Evolutionary conservation across 2,329 filamentous ascomycete genomes (phyloP).

Genomic region (Aschersonia sp.): DNA sequence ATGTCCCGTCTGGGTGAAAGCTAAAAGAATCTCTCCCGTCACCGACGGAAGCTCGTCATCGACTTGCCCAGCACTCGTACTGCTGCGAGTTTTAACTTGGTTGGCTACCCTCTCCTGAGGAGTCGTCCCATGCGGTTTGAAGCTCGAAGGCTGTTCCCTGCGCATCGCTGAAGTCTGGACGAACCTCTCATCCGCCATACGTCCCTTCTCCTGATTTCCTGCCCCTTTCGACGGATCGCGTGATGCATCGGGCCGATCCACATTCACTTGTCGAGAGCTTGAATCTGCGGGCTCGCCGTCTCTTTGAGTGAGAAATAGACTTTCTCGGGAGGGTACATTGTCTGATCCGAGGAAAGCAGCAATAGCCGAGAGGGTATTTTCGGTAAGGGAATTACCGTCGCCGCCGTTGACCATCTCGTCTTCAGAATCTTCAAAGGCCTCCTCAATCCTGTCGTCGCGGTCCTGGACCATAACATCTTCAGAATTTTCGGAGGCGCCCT

Average conservation of each 20-base stretch:
- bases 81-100: background rate
- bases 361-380: slow-evolving; percentile 50
- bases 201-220: background rate
- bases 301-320: slow-evolving; percentile 26
- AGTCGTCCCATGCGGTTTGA: background rate
- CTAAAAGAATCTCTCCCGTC: background rate
- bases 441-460: slow-evolving; percentile 25
- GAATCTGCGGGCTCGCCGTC: background rate
- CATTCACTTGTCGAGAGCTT: background rate
- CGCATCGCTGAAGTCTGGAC: background rate
- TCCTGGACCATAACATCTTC: slow-evolving; percentile 27
- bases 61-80: slow-evolving; percentile 4
- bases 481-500: slow-evolving; percentile 9
- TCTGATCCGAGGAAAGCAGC: slow-evolving; percentile 41
- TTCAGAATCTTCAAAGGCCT: slow-evolving; percentile 9
- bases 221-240: background rate
- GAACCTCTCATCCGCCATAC: background rate
- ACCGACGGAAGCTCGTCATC: background rate
- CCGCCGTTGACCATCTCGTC: slow-evolving; percentile 16
- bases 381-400: slow-evolving; percentile 35
- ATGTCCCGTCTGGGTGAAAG: background rate
- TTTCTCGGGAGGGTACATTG: slow-evolving; percentile 35
- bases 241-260: background rate
- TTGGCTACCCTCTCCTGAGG: background rate
- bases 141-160: background rate